Conservation (phyloP, 2,329 filamentous ascomycete genomes). For the Colletotrichum kahawae region DNA sequence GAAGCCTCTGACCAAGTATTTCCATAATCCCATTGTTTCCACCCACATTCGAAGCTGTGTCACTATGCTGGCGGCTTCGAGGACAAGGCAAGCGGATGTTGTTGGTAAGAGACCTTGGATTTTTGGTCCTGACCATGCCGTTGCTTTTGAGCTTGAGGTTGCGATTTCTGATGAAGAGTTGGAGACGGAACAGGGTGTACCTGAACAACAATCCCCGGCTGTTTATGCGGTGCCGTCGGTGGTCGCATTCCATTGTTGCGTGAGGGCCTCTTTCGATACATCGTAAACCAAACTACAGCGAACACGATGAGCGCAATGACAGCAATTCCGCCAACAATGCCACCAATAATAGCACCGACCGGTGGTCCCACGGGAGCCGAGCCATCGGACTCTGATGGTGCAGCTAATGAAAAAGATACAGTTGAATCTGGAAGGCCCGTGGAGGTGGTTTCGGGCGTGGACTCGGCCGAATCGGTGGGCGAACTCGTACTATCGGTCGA, state of each 20-base stretch:
- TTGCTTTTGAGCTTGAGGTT: neutral
- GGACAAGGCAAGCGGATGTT: neutral
- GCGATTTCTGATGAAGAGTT: neutral
- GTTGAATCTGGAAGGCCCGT: neutral
- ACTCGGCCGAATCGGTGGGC: neutral
- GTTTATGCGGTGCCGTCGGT: neutral
- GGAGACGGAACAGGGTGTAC: neutral
- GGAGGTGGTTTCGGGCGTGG: neutral
- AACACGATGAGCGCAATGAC: slow-evolving; percentile 32
- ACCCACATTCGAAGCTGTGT: neutral
- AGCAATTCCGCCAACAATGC: slow-evolving; percentile 38
- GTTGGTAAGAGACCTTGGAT: neutral
- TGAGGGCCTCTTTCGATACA: slow-evolving; percentile 24
- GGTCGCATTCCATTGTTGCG: neutral
- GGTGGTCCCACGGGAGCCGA: neutral
- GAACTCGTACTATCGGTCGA: neutral
- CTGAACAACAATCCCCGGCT: neutral
- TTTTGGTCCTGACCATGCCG: neutral
- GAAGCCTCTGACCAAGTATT: accelerated
- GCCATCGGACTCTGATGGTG: neutral
- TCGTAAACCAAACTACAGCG: slow-evolving; percentile 29
- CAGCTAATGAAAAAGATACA: neutral
- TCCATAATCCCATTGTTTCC: accelerated
- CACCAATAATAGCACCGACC: slow-evolving; percentile 39
- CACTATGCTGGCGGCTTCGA: accelerated